Evolutionary conservation across 2,329 filamentous ascomycete genomes (phyloP).

Genomic region (Hymenoscyphus infarciens): DNA sequence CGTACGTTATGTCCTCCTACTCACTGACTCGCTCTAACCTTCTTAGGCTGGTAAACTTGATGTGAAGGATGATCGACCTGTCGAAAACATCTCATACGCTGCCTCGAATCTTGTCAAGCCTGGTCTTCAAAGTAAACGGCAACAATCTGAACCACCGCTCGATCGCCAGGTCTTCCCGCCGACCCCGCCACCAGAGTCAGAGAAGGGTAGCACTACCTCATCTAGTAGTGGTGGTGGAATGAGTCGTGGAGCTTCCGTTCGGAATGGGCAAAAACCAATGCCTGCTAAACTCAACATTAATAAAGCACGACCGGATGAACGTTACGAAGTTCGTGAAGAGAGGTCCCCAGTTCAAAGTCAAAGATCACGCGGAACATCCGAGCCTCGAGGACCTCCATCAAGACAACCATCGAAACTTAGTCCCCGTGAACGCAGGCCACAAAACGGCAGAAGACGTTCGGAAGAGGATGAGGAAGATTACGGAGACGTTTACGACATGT

Average conservation of each 20-base stretch:
- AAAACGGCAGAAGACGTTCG: slow-evolving; percentile 28
- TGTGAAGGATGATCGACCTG: slow-evolving; percentile 73
- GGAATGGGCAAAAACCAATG: slow-evolving; percentile 57
- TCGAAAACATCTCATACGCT: slow-evolving; percentile 84
- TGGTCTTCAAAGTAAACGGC: slow-evolving; percentile 72
- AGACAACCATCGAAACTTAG: slow-evolving; percentile 33
- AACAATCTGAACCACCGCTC: slow-evolving; percentile 80
- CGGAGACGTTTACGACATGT: slow-evolving; percentile 62
- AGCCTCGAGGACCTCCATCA: slow-evolving; percentile 43
- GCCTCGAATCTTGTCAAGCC: slow-evolving; percentile 91
- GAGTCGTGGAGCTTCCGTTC: slow-evolving; percentile 57
- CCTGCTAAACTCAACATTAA: slow-evolving; percentile 63
- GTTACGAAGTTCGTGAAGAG: slow-evolving; percentile 35
- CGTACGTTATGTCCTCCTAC: slow-evolving; percentile 41
- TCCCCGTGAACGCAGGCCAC: slow-evolving; percentile 12
- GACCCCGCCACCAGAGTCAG: slow-evolving; percentile 93
- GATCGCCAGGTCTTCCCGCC: slow-evolving; percentile 85
- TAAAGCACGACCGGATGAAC: slow-evolving; percentile 46
- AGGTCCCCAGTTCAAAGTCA: slow-evolving; percentile 35
- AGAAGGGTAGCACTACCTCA: slow-evolving; percentile 46
- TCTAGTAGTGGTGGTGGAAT: slow-evolving; percentile 33
- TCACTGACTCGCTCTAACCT: slow-evolving; percentile 23
- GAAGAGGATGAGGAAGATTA: slow-evolving; percentile 55
- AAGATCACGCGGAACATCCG: slow-evolving; percentile 46
- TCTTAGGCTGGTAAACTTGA: slow-evolving; percentile 48